Base-by-base conservation (phyloP, 192 early-diverging fungal species). In the Kappamyces sp. region DNA sequence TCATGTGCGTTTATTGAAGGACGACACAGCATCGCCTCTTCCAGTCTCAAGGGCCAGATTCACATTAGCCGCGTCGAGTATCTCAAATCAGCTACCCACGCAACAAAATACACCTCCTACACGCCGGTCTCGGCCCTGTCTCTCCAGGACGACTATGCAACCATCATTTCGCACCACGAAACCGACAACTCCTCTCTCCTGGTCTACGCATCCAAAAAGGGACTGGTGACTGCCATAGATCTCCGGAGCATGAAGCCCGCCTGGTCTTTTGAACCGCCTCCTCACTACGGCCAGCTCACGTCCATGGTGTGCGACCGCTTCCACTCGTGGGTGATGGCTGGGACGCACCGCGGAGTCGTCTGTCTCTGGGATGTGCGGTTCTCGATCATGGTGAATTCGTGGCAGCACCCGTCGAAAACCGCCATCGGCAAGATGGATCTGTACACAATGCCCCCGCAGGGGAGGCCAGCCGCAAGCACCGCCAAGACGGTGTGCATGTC, bases 321-420 rank as follows among this genome's bases (percentile, higher is more conserved):
- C 2, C 75, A 73, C 39, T 70, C 73, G 9, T 93, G 85, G 85
- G 57, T 89, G 2, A 48, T 88, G 11, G 77, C 85, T 0, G 91
- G 88, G 15, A 89, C 88, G 9, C 80, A 79, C 15, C 71, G 85
- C 45, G 91, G 91, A 2, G 82, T 91, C 0, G 59, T 93, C 22
- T 83, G 81, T 0, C 61, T 93, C 1, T 91, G 81, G 71, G 91
- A 93, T 61, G 57, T 91, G 4, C 76, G 91, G 36, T 93, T 93
- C 69, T 70, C 72, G 36, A 64, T 90, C 36, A 72, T 75, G 11
- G 63, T 90, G 30, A 74, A 82, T 49, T 69, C 84, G 2, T 93
- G 90, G 88, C 71, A 74, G 2, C 91, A 93, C 60, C 89, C 88
- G 1, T 77, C 76, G 22, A 74, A 74, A 45, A 70, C 73, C 29